These are phyloP conservation scores for Thielaviopsis ethacetica DNA, from an alignment of 2,329 filamentous ascomycete genomes.

Conservation along the genomic window DNA sequence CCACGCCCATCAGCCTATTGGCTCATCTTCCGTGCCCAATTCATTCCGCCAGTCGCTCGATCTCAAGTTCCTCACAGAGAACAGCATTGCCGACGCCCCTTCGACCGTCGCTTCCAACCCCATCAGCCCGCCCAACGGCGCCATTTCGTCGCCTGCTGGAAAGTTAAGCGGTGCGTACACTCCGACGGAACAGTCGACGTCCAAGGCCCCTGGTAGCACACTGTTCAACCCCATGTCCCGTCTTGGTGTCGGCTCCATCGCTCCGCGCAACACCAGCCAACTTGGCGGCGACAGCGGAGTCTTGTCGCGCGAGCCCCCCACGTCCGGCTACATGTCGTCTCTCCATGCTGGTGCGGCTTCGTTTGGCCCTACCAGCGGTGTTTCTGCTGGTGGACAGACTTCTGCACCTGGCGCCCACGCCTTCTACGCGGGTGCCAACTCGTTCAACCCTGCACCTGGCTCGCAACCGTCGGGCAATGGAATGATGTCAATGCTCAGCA, in stretches of 20 bases:
- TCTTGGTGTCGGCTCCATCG: slow-evolving; percentile 1
- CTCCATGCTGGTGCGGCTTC: slow-evolving; percentile 66
- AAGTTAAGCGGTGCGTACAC: slow-evolving; percentile 8
- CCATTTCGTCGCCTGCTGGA: slow-evolving; percentile 4
- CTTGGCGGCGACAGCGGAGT: slow-evolving; percentile 2
- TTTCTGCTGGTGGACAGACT: background rate
- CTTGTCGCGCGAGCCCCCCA: slow-evolving; percentile 2
- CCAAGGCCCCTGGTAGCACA: background rate
- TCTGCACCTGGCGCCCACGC: slow-evolving; percentile 16
- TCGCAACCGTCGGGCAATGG: slow-evolving; percentile 8
- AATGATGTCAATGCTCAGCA: slow-evolving; percentile 43
- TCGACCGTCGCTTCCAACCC: slow-evolving; percentile 1
- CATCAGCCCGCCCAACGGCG: slow-evolving; percentile 11
- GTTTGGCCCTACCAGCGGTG: slow-evolving; percentile 47
- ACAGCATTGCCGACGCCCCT: slow-evolving; percentile 11
- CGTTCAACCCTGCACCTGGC: slow-evolving; percentile 17
- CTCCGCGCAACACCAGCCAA: slow-evolving; percentile 4
- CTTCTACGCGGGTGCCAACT: slow-evolving; percentile 18
- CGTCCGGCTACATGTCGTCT: slow-evolving; percentile 18
- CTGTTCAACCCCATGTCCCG: slow-evolving; percentile 9
- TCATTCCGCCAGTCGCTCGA: slow-evolving; percentile 42
- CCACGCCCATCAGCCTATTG: slow-evolving; percentile 1
- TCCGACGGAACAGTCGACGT: background rate
- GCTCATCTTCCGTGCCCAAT: slow-evolving; percentile 9
- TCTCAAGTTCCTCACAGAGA: slow-evolving; percentile 33